Evolutionary conservation across 768 basidiomycete species (phyloP).

Genomic region (Kwoniella pini): DNA sequence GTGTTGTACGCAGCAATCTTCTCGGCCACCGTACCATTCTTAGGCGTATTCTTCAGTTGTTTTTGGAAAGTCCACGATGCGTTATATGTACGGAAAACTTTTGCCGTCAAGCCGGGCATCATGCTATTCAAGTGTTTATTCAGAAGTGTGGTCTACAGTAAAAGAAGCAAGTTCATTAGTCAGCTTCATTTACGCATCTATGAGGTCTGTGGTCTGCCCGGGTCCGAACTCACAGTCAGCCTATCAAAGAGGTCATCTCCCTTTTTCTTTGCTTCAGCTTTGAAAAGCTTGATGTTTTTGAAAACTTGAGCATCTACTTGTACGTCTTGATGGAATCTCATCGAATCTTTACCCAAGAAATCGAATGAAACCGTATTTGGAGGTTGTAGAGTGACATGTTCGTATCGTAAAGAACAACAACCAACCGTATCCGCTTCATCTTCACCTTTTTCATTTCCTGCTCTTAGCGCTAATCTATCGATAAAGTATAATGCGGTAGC

Average conservation of each 20-base stretch:
- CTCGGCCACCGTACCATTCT: constrained; percentile 79
- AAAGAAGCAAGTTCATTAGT: no score
- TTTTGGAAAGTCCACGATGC: constrained; percentile 95
- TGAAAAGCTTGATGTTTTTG: constrained; percentile 98
- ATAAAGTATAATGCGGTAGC: constrained; percentile 99
- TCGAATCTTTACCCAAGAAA: constrained; percentile 98
- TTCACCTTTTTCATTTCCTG: constrained; percentile 98
- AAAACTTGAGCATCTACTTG: constrained; percentile 87
- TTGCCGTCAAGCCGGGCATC: constrained; percentile 97
- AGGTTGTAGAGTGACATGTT: constrained; percentile 88
- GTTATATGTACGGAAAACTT: constrained; percentile 99
- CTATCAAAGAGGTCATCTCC: constrained; percentile 92
- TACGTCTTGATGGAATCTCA: constrained; percentile 84
- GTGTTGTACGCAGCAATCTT: constrained; percentile 96
- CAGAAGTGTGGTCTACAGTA: constrained; percentile 78
- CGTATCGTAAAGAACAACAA: constrained; percentile 94
- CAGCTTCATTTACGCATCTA: constrained; percentile 89
- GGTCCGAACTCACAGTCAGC: constrained; percentile 68
- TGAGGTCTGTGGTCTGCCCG: constrained; percentile 72
- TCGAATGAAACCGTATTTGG: constrained; percentile 90
- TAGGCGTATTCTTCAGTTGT: constrained; percentile 74
- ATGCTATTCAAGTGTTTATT: constrained; percentile 91
- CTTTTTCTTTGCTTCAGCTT: constrained; percentile 78
- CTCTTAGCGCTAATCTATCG: constrained; percentile 92
- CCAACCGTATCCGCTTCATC: constrained; percentile 99